Base-by-base conservation (phyloP, 1,284 basidiomycete genomes). In the Tilletia caries region DNA sequence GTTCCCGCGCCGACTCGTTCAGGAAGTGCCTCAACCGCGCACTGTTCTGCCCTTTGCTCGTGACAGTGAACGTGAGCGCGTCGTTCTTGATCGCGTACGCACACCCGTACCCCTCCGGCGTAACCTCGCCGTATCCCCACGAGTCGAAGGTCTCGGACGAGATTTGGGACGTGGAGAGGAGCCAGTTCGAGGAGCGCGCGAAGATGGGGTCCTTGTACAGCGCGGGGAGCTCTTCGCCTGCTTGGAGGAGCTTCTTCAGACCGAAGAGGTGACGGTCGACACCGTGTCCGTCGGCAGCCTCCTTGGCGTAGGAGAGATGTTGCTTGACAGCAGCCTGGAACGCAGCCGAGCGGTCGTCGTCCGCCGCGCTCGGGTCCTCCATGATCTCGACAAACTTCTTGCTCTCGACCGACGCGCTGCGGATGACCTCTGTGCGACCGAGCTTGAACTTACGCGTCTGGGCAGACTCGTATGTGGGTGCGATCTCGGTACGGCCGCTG, bases 221-320 rank as follows among this genome's bases (percentile, higher is more conserved):
- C 70, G 85, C 88, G 0, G 94, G 94, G 46, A 91, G 71, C 68
- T 87, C 83, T 84, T 98, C 95, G 48, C 89, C 91, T 32, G 89
- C 87, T 70, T 87, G 86, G 66, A 98, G 78, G 75, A 92, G 85
- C 86, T 90, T 91, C 87, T 93, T 96, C 76, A 93, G 84, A 43
- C 91, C 96, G 83, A 95, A 97, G 69, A 98, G 85, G 85, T 98
- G 95, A 48, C 95, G 88, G 84, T 98, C 96, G 32, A 98, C 93
- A 66, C 95, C 96, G 83, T 93, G 91, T 0, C 91, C 95, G 74
- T 96, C 92, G 3, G 94, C 92, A 0, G 95, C 94, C 89, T 92
- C 94, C 3, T 87, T 86, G 1, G 92, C 89, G 83, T 98, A 97
- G 82, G 91, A 88, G 75, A 93, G 86, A 85, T 98, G 96, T 64